Base-by-base conservation (phyloP, 2,329 filamentous ascomycete genomes). In the Arthroderma uncinatum region DNA sequence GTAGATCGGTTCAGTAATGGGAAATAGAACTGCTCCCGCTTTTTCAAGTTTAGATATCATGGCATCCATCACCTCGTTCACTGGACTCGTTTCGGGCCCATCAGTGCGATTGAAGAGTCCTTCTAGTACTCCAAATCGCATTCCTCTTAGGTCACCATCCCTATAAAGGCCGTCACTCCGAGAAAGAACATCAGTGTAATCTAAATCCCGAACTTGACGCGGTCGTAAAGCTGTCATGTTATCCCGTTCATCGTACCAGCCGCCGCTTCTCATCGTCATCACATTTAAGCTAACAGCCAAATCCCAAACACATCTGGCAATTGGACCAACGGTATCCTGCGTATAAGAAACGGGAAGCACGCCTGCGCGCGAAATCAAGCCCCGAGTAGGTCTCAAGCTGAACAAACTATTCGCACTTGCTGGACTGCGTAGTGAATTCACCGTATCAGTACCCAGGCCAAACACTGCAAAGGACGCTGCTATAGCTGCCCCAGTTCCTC, bases 381-480 rank as follows among this genome's bases (percentile, higher is more conserved):
- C 80, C 30, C 73, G 65, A 0, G 79, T 81, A 2, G 82, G 82
- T 21, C 82, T 72, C 55, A 83, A 74, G 60, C 81, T 82, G 60
- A 81, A 81, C 19, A 85, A 69, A 10, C 75, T 77, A 60, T 82
- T 83, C 2, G 82, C 81, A 44, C 78, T 82, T 10, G 82, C 82
- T 0, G 82, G 82, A 56, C 78, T 83, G 14, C 81, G 73, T 7
- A 85, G 68, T 5, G 79, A 82, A 64, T 85, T 85, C 54, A 85
- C 79, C 0, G 81, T 82, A 61, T 84, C 80, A 1, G 79, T 81
- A 1, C 81, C 81, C 8, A 79, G 79, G 0, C 78, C 81, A 2
- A 82, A 73, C 0, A 85, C 73, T 1, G 78, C 79, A 57, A 85
- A 77, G 21, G 76, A 80, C 1, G 77, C 72, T 12, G 79, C 82